Base-by-base conservation (phyloP, 2,329 filamentous ascomycete species). In the Aspergillus fumigatus region DNA sequence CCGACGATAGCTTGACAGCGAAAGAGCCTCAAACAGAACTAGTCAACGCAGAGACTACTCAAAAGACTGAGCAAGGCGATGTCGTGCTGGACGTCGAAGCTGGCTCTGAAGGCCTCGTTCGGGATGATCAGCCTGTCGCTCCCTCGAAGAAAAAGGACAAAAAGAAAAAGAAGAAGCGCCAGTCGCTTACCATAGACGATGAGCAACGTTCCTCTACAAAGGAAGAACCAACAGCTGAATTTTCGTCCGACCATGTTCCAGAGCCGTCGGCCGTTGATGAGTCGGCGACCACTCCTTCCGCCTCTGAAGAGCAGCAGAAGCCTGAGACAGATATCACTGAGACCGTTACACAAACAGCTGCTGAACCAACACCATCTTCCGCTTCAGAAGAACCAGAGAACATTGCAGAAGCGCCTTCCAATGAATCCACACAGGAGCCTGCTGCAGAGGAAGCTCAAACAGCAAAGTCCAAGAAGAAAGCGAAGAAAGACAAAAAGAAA, bases 401-500 rank as follows among this genome's bases (percentile, higher is more conserved):
- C 10, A 7, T 26, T 23, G 21, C 21, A 26, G 43, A 14, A 21
- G 21, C 43, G 7, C 10, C 43, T 11, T 23, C 11, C 23, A 23
- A 26, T 21, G 43, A 47, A 23, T 11, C 21, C 8, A 14, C 21
- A 26, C 43, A 25, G 26, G 43, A 47, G 21, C 6, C 8, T 1
- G 45, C 52, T 48, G 21, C 19, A 32, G 55, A 58, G 45, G 62
- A 62, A 10, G 5, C 40, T 6, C 62, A 59, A 48, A 56, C 60
- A 2, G n/a, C 60, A 14, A 62, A 55, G 19, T 60, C 63, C 5
- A 72, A 69, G 60, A 74, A 71, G 56, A 79, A 75, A 61, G 67
- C 68, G 9, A 79, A 79, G 67, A 80, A 78, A 58, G 68, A 67
- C 32, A 70, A 67, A 60, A 70, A 70, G 41, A 69, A 66, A 47